Percentiles rank a stretch among this genome's conserved stretches.
Conservation (phyloP, 441 rosid species). For the Populus tomentosa region DNA sequence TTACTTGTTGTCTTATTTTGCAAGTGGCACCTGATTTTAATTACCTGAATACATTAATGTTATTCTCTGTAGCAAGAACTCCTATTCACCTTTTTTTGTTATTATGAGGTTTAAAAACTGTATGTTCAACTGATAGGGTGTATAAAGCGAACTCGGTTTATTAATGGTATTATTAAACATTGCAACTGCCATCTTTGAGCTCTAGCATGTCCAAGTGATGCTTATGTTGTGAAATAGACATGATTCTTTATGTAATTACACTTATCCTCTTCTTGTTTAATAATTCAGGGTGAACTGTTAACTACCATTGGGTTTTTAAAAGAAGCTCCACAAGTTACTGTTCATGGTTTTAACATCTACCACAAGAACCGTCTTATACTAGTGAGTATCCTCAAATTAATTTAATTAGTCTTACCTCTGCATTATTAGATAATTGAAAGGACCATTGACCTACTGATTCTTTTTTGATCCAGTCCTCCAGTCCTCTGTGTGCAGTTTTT, state of each 20-base stretch:
- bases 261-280: conserved; percentile 18
- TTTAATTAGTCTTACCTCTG: not conserved
- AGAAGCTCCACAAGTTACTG: conserved; percentile 71
- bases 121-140: too few relatives aligned
- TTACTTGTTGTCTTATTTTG: not conserved
- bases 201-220: not conserved
- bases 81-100: too few relatives aligned
- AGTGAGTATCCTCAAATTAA: conserved; percentile 37
- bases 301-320: conserved; percentile 93
- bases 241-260: not conserved
- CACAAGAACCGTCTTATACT: conserved; percentile 90
- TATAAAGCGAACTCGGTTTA: too few relatives aligned
- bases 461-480: too few relatives aligned
- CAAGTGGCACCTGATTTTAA: not conserved
- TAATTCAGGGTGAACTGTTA: conserved; percentile 59
- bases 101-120: too few relatives aligned
- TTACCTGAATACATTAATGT: not conserved
- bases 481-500: too few relatives aligned
- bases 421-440: too few relatives aligned
- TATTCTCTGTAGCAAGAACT: too few relatives aligned
- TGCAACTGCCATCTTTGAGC: not conserved
- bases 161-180: too few relatives aligned
- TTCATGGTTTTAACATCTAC: conserved; percentile 86
- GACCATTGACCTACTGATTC: too few relatives aligned
- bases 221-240: not conserved